Evolutionary conservation across 176 grass and related monocot species (phyloP), one percentile per base, ranked within the genome.

Genomic region (Juncus inflexus): DNA sequence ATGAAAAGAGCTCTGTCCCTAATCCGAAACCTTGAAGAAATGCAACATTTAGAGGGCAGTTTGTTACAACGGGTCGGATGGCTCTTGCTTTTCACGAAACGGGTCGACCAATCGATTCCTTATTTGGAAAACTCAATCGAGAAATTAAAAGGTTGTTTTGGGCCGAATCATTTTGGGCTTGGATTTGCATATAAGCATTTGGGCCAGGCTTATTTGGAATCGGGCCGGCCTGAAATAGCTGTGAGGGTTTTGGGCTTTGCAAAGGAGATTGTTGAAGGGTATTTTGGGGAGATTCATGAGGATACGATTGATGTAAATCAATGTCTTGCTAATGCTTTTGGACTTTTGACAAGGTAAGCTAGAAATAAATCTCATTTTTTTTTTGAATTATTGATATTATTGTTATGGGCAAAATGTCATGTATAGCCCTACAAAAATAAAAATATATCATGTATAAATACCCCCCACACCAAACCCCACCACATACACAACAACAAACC

Each of bases 101-200:
- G 77, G 66, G 62, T 73, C 51, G 67, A 55, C 12, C 85, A 89
- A 64, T 51, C 83, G 65, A 42, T 97, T 62, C 88, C 80, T 15
- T 91, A 89, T 64, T 77, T 92, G 42, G 75, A 92, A 75, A 77
- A 58, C 56, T 84, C 94, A 53, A 37, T 86, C 42, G 78, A 75
- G 40, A 92, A 70, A 42, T 49, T 92, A 76, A 90, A 92, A 69
- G 78, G 81, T 37, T 86, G 85, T 52, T 77, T 91, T 75, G 79
- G 80, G 19, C 74, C 79, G 1, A 60, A 39, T 15, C 83, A 89
- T 78, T 86, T 82, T 60, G 83, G 88, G 15, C 70, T 97, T 66
- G 94, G 94, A 37, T 91, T 91, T 77, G 71, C 78, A 42, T 89
- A 82, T 69, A 97, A 80, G 88, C 35, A 89, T 84, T 68, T 89